Base-by-base conservation (phyloP, 2,329 filamentous ascomycete genomes). In the Coniosporium uncinatum region DNA sequence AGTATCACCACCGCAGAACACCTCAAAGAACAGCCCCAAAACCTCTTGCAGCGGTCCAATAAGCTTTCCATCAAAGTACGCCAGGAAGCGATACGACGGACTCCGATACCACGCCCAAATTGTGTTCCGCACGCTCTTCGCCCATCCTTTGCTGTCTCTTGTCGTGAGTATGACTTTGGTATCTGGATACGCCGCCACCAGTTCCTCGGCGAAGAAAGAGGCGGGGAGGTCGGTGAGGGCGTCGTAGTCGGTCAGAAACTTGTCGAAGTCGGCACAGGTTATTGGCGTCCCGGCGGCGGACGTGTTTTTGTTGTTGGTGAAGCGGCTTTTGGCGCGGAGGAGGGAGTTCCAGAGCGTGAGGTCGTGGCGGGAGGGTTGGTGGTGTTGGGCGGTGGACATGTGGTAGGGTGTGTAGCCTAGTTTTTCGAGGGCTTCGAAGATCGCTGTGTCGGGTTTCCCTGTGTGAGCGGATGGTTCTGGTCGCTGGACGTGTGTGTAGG, bases 181-280 rank as follows among this genome's bases (percentile, higher is more conserved):
- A 42, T 85, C 78, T 2, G 83, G 83, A 56, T 86, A 87, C 14
- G 80, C 79, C 53, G 81, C 76, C 47, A 85, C 81, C 46, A 87
- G 69, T 58, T 86, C 82, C 58, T 80, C 75, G 40, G 78, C 78
- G 52, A 87, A 87, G 34, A 78, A 76, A 35, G 79, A 76, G 19
- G 78, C 76, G 6, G 81, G 81, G 76, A 76, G 82, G 67, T 85
- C 82, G 59, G 78, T 83, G 16, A 85, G 78, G 34, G 80, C 80
- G 14, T 8, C 16, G 18, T 35, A 35, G 33, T 8, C 8, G 33
- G 14, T 11, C 11, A 35, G 33, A 17, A 35, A 11, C 6, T 11
- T 17, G 8, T 35, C 33, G 24, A 29, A n/a, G 24, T 29, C 24
- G 24, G 24, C 8, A n/a, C 8, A n/a, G 24, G 24, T 29, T 8